phyloP scores from a whole-genome alignment of 768 basidiomycete genomes.

The Terana coerulea region DNA sequence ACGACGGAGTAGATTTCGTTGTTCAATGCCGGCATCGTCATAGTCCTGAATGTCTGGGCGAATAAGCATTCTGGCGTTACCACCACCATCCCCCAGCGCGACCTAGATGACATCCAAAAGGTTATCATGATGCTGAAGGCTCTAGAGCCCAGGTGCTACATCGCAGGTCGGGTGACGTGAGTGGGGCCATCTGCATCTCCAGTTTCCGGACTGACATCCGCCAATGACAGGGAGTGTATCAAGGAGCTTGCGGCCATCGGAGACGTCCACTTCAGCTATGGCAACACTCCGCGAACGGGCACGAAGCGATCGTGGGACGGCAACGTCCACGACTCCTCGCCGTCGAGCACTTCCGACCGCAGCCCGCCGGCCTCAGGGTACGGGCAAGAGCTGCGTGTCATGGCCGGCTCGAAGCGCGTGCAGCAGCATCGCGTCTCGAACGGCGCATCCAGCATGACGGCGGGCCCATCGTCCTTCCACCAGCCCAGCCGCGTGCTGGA shows the following conservation, averaged over 20 bases:
- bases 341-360: not conserved
- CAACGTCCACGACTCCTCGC: constrained; percentile 46
- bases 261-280: constrained; percentile 34
- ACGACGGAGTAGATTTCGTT: constrained; percentile 23
- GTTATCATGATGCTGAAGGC: constrained; percentile 35
- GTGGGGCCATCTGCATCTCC: not conserved
- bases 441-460: not conserved
- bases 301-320: constrained; percentile 52
- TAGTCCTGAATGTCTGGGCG: constrained; percentile 43
- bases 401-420: constrained; percentile 31
- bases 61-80: constrained; percentile 27
- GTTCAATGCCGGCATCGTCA: constrained; percentile 37
- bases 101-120: constrained; percentile 37
- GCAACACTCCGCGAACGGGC: no score
- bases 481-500: no score
- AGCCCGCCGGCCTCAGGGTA: not conserved
- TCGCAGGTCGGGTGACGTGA: not conserved
- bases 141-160: constrained; percentile 21
- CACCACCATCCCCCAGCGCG: constrained; percentile 23
- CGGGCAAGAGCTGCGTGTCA: constrained; percentile 18
- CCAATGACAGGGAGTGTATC: not conserved
- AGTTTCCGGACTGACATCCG: no score
- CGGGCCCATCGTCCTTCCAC: not conserved
- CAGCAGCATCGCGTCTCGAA: not conserved
- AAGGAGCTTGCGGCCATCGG: not conserved